Base-by-base conservation (phyloP, 208 protist species). In the Leishmania martiniquensis region DNA sequence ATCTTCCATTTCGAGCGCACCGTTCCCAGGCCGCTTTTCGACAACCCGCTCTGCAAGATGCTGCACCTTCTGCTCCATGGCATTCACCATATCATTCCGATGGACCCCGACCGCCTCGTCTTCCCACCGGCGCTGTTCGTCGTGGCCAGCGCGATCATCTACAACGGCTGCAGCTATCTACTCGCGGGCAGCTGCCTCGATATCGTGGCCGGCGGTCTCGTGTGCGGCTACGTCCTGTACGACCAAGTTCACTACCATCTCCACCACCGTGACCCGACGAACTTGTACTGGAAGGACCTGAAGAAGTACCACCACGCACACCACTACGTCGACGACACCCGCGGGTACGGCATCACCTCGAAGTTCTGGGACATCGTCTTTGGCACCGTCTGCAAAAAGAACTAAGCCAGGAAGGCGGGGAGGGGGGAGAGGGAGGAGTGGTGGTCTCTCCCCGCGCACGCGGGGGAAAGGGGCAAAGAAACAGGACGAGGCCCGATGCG, bases 271-370 rank as follows among this genome's bases (percentile, higher is more conserved):
- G 79, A 89, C 37, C 80, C 87, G 29, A 77, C 51, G 7, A 66
- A 80, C 75, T 76, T 80, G 63, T 87, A 87, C 82, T 89, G 85
- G 45, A 87, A 87, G 60, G 82, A 87, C 68, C 59, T 87, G 66
- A 86, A 87, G 77, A 86, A 89, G 78, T 89, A 87, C 70, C 87
- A 91, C 63, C 87, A 89, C 82, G 87, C 83, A 9, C 87, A 89
- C 66, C 87, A 91, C 84, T 87, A 89, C 82, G 76, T 86, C 47
- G 85, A 89, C 37, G 82, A 84, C 74, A 76, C 74, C 25, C 76
- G 76, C 37, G 87, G 81, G 47, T 91, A 82, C 77, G 85, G 82
- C 54, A 85, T 91, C 59, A 78, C 66, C 59, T 84, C 63, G 77
- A 91, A 85, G 80, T 85, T 91, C 34, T 91, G 87, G 83, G 87